Percentiles rank a stretch among this genome's conserved stretches.
These are phyloP conservation scores for Apiotrichum sp. DNA, from an alignment of 1,284 basidiomycete species.

Conservation along the genomic window DNA sequence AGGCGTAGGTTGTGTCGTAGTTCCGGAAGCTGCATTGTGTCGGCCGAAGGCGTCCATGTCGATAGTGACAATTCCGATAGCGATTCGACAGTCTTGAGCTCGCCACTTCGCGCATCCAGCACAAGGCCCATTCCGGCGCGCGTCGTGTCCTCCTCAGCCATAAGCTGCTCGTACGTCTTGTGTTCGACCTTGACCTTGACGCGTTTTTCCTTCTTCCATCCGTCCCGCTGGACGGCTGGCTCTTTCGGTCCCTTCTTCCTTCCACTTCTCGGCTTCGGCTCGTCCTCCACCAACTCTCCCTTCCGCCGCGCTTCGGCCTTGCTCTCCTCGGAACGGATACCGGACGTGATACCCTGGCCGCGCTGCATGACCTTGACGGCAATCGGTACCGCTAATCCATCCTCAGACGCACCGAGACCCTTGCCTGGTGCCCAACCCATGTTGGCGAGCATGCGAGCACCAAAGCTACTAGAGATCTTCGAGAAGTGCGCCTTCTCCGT, in stretches of 20 bases:
- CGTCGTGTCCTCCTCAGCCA: slow-evolving; percentile 58
- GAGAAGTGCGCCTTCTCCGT: slow-evolving; percentile 70
- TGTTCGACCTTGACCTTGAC: slow-evolving; percentile 78
- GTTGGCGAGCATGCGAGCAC: slow-evolving; percentile 81
- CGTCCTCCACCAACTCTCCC: slow-evolving; percentile 54
- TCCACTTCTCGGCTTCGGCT: slow-evolving; percentile 22
- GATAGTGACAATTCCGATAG: slow-evolving; percentile 69
- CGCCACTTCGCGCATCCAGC: slow-evolving; percentile 87
- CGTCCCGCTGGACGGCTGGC: slow-evolving; percentile 11
- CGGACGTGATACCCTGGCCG: slow-evolving; percentile 74
- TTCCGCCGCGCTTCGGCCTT: slow-evolving; percentile 64
- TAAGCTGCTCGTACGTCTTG: slow-evolving; percentile 90
- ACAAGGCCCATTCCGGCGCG: slow-evolving; percentile 68
- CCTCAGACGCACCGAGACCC: slow-evolving; percentile 70
- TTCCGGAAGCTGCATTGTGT: slow-evolving; percentile 83
- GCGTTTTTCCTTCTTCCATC: slow-evolving; percentile 62
- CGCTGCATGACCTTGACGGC: slow-evolving; percentile 66
- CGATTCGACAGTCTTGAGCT: slow-evolving; percentile 74
- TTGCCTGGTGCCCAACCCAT: slow-evolving; percentile 85
- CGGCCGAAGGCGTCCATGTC: slow-evolving; percentile 75
- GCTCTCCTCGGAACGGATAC: slow-evolving; percentile 81
- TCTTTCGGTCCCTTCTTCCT: slow-evolving; percentile 4
- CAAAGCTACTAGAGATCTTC: slow-evolving; percentile 68
- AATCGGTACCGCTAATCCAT: slow-evolving; percentile 82
- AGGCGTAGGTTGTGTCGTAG: slow-evolving; percentile 88